Evolutionary conservation across 306 rosid species (phyloP), one percentile per base, ranked within the genome.

Genomic region (Malus fusca): DNA sequence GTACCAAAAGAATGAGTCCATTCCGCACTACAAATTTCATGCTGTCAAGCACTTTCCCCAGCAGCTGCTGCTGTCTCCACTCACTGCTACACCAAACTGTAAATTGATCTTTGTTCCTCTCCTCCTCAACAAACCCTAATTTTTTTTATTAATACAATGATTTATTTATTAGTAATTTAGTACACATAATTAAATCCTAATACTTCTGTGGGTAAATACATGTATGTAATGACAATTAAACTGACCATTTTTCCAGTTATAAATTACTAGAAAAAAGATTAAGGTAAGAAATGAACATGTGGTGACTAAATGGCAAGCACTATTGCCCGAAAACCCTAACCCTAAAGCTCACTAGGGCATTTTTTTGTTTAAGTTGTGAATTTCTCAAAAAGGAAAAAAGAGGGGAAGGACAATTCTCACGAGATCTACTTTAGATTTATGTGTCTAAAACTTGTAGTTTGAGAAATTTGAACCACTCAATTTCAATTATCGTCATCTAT

Each of bases 241-340:
- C 6, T 30, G 12, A 28, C 37, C 66, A 22, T 18, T 17, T 42
- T 42, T 3, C 25, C 77, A 17, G 56, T 73, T 66, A 18, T 60
- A 9, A n/a, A 40, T 15, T 5, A 5, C 17, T 28, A 14, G 7
- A 15, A 63, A 30, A 58, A 63, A 30, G 3, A 30, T 10, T 17
- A 63, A 7, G 3, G 40, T 63, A 11, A 30, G 13, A 2, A 26
- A 61, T 61, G 68, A 30, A 30, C 68, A 63, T 3, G 68, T 30
- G 68, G 23, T 48, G 77, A 66, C 44, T 40, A 66, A 44, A 80
- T 18, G 72, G 58, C 84, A 80, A 85, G 19, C 68, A 60, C 68
- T 64, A 23, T 5, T 23, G 65, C 17, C 17, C 77, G 11, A 42
- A 73, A 56, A 56, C 6, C 62, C 55, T 48, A 72, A 25, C 23